Evolutionary conservation across 805 yeast genomes (phyloP).

Genomic region (Myxozyma geophila): DNA sequence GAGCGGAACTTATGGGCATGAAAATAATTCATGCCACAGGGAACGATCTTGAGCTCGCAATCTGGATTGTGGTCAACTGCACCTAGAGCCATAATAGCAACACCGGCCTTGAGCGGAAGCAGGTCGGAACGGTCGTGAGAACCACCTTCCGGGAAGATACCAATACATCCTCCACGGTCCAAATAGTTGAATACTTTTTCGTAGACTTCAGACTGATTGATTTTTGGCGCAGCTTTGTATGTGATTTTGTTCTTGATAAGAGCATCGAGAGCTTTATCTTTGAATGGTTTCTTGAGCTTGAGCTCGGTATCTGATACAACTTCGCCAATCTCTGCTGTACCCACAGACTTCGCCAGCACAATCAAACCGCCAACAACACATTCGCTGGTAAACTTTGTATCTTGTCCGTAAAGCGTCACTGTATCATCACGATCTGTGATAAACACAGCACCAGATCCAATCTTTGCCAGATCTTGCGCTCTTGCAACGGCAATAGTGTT

Average conservation of each 20-base stretch:
- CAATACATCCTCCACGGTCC: constrained; percentile 78
- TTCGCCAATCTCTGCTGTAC: constrained; percentile 70
- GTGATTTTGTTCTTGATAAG: constrained; percentile 55
- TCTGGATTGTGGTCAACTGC: constrained; percentile 80
- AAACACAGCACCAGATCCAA: constrained; percentile 68
- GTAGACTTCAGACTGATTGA: constrained; percentile 85
- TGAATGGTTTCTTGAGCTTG: constrained; percentile 70
- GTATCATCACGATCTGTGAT: constrained; percentile 60
- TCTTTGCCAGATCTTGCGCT: constrained; percentile 80
- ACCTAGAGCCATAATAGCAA: constrained; percentile 96
- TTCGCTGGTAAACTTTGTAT: constrained; percentile 68
- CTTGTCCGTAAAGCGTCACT: constrained; percentile 61
- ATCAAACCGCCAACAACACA: constrained; percentile 69
- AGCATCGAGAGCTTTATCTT: constrained; percentile 51
- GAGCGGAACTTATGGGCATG: constrained; percentile 95
- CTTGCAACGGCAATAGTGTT: constrained; percentile 89
- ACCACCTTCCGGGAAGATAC: constrained; percentile 98
- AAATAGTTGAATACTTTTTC: constrained; percentile 83
- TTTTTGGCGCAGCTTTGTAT: constrained; percentile 76
- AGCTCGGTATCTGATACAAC: constrained; percentile 75
- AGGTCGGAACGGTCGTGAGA: constrained; percentile 93
- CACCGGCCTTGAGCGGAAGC: constrained; percentile 94
- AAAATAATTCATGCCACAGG: constrained; percentile 97
- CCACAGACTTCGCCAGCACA: constrained; percentile 77
- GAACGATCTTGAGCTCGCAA: constrained; percentile 83